These are phyloP conservation scores for Diaporthe capsici DNA, from an alignment of 2,329 filamentous ascomycete genomes.

Conservation along the genomic window DNA sequence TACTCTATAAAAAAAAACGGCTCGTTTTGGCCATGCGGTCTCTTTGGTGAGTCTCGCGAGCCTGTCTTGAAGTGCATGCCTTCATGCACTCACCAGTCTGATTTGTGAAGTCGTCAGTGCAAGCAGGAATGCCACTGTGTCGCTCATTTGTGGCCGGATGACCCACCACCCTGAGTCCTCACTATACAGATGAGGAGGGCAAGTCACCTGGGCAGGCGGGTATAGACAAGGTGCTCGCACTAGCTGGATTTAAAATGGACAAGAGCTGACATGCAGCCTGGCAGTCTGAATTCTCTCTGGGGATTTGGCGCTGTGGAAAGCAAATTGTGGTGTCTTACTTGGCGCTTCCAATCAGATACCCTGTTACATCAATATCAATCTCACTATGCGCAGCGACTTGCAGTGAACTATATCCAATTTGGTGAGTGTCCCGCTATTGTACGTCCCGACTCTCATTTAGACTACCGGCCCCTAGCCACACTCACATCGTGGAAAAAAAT, in stretches of 20 bases:
- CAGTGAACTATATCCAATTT: neutral
- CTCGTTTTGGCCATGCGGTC: neutral
- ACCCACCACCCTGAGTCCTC: neutral
- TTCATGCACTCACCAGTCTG: neutral
- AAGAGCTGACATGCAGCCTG: slow-evolving; percentile 16
- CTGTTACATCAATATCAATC: neutral
- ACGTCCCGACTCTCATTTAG: neutral
- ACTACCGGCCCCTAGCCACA: neutral
- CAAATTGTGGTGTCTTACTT: neutral
- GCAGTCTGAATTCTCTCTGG: neutral
- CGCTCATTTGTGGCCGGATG: neutral
- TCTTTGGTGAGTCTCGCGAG: neutral
- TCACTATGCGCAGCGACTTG: neutral
- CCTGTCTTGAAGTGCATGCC: neutral
- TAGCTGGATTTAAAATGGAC: neutral
- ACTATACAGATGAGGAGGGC: no score
- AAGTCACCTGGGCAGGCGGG: no score
- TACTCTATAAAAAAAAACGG: no score
- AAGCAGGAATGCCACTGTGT: neutral
- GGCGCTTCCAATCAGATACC: neutral
- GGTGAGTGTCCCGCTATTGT: neutral
- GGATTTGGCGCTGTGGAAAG: neutral
- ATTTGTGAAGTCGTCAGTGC: neutral
- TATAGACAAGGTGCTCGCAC: neutral
- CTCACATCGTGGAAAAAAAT: neutral